These are phyloP conservation scores for Cladophialophora chaetospira DNA, from an alignment of 2,329 filamentous ascomycete species.

Conservation along the genomic window DNA sequence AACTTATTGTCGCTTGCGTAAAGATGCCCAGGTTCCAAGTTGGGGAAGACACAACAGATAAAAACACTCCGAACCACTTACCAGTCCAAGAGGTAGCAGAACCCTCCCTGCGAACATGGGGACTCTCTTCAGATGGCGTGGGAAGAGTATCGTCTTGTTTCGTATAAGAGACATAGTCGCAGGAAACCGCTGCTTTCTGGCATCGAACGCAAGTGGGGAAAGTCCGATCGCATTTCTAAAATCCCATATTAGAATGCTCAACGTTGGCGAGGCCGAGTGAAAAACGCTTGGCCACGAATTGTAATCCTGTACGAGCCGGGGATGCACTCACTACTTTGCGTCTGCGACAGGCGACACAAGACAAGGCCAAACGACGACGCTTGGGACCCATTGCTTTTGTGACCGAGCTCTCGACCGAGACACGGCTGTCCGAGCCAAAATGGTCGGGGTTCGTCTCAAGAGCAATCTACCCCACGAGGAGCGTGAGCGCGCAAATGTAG, in stretches of 20 bases:
- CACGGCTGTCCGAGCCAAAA: background rate
- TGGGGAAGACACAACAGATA: too few relatives aligned
- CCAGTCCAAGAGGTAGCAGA: slow-evolving; percentile 25
- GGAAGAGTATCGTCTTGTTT: slow-evolving; percentile 15
- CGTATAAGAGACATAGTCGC: slow-evolving; percentile 33
- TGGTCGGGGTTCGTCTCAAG: background rate
- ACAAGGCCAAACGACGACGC: slow-evolving; percentile 31
- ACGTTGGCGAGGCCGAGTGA: background rate
- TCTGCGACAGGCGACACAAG: slow-evolving; percentile 32
- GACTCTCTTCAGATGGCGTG: slow-evolving; percentile 23
- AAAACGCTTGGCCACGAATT: background rate
- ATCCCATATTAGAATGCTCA: background rate
- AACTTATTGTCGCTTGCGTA: too few relatives aligned
- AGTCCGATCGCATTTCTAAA: slow-evolving; percentile 32
- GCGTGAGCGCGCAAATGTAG: too few relatives aligned
- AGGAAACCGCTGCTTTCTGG: slow-evolving; percentile 31
- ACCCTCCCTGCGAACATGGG: slow-evolving; percentile 18
- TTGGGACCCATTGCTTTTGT: slow-evolving; percentile 30
- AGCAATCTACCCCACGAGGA: background rate
- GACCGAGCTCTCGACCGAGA: slow-evolving; percentile 9
- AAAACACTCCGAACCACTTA: background rate
- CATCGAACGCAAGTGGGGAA: slow-evolving; percentile 33
- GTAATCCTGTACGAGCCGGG: background rate
- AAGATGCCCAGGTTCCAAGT: too few relatives aligned
- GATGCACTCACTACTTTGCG: slow-evolving; percentile 26